Base-by-base conservation (phyloP, 1,139 yeast genomes). In the Geotrichum carabidarum region DNA sequence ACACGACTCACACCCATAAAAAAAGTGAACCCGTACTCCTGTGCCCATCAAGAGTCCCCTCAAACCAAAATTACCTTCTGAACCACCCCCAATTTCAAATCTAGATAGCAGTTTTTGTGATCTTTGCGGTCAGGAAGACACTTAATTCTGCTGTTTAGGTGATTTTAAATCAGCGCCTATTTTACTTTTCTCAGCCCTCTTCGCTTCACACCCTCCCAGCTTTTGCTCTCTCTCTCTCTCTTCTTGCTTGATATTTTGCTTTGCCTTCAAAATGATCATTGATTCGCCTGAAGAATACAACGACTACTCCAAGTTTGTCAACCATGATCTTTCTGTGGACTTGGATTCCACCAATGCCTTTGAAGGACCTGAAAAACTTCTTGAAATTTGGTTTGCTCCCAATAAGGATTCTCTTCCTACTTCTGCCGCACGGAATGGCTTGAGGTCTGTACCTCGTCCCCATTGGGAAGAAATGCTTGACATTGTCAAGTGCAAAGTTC, bases 281-380 rank as follows among this genome's bases (percentile, higher is more conserved):
- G 61, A 62, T 37, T 51, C 58, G 44, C 51, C 53, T 38, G 53
- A 54, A 46, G 47, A 56, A 50, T 44, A 53, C 57, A 71, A 68
- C 55, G 73, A 73, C 61, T 79, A 77, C 63, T 74, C 80, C 47
- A 65, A 64, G 53, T 86, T 77, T 65, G 81, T 86, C 64, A 89
- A 89, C 69, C 89, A 84, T 70, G 86, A 83, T 60, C 74, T 87
- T 52, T 83, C 95, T n/a, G 84, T 84, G 50, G 78, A 80, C 61
- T 74, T 90, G 61, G 97, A 91, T 71, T 89, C 96, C 35, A 78
- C 95, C 17, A 84, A 82, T 67, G 96, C 97, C 2, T 91, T 91
- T 68, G 98, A 91, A 74, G 99, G 99, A 11, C 98, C 99, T 18
- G 99, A 93, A 71, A 93, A 93, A 72, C 77, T 93, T 57, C 75